These are phyloP conservation scores for Oxyria digyna DNA, from an alignment of 148 eudicot species.

Conservation along the genomic window DNA sequence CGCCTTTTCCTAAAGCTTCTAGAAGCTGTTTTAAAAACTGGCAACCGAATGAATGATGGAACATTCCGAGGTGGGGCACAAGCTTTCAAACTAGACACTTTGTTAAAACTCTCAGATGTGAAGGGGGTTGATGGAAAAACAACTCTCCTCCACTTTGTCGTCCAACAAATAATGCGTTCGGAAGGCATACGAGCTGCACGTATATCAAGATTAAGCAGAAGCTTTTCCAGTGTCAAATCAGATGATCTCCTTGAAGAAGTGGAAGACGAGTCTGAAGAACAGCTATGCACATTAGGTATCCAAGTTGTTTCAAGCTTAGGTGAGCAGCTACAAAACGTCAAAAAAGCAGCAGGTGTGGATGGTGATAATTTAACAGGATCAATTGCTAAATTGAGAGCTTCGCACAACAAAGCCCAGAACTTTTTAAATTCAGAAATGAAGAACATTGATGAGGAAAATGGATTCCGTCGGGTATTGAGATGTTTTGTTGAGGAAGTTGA, in stretches of 20 bases:
- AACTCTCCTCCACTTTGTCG: conserved; percentile 77
- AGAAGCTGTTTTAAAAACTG: conserved; percentile 80
- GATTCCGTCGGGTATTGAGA: conserved; percentile 36
- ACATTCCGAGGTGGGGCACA: conserved; percentile 78
- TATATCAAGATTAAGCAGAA: conserved; percentile 29
- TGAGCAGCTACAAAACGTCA: conserved; percentile 50
- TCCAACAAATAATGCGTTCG: conserved; percentile 60
- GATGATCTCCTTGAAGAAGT: conserved; percentile 36
- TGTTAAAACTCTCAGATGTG: conserved; percentile 65
- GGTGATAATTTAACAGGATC: conserved; percentile 43
- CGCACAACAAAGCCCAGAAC: conserved; percentile 35
- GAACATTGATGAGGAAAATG: conserved; percentile 32
- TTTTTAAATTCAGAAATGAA: conserved; percentile 46
- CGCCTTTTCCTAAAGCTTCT: conserved; percentile 73
- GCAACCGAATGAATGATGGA: conserved; percentile 79
- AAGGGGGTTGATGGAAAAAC: conserved; percentile 74
- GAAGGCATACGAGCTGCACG: conserved; percentile 72
- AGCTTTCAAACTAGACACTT: conserved; percentile 76
- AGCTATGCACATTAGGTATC: conserved; percentile 49
- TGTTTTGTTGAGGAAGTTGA: conserved; percentile 51
- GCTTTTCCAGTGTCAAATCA: conserved; percentile 31
- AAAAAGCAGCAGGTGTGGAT: conserved; percentile 54
- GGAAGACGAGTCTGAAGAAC: conserved; percentile 39
- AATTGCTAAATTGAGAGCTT: conserved; percentile 37
- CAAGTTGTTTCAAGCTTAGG: conserved; percentile 54